Conservation (phyloP, 257 asterid species). For the Solanum chilense region DNA sequence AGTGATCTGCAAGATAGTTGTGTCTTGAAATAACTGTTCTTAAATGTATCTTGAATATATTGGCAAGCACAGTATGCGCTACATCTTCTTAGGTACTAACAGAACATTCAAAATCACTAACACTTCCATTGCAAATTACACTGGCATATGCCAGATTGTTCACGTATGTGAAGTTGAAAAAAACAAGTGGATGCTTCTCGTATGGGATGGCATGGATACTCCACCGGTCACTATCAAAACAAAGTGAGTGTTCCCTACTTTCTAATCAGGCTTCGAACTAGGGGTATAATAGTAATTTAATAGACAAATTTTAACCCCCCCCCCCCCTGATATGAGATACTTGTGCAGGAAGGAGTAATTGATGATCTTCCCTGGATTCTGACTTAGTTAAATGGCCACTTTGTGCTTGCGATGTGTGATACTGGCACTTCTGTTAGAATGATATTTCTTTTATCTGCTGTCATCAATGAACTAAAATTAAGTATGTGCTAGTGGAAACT, state of each 20-base stretch:
- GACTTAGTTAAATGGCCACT: neutral
- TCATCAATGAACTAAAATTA: neutral
- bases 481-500: neutral
- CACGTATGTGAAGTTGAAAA: slow-evolving; percentile 37
- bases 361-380: neutral
- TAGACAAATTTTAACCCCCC: neutral
- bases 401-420: neutral
- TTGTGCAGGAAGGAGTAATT: neutral
- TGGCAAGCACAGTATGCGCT: neutral
- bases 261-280: neutral
- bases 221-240: slow-evolving; percentile 45
- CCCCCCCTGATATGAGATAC: neutral
- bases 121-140: neutral
- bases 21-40: neutral
- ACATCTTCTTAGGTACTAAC: neutral
- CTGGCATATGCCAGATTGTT: slow-evolving; percentile 38
- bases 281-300: neutral
- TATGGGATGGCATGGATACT: slow-evolving; percentile 91
- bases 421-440: neutral
- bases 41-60: neutral
- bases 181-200: slow-evolving; percentile 54
- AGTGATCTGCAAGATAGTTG: slow-evolving; percentile 22
- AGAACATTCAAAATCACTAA: neutral
- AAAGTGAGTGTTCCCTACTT: slow-evolving; percentile 32
- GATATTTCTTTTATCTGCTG: neutral